Conservation (phyloP, 106 monocot genomes). For the Dioscorea alata region DNA sequence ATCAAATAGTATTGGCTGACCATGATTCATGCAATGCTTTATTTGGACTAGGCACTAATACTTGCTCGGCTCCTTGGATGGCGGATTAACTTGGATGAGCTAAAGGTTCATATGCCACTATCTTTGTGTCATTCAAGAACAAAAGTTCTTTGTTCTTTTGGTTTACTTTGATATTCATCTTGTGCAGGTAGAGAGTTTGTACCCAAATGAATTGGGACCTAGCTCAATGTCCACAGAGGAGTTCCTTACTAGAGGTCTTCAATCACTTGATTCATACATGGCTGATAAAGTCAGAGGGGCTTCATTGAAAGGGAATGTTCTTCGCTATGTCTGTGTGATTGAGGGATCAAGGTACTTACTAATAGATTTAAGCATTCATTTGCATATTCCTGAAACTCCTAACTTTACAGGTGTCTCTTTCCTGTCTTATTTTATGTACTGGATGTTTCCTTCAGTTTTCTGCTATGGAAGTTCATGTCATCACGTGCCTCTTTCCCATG, state of each 20-base stretch:
- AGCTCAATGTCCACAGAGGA: conserved; percentile 62
- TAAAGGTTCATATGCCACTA: conserved; percentile 37
- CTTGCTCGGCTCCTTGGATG: conserved; percentile 80
- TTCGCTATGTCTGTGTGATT: conserved; percentile 88
- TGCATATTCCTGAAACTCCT: too few species aligned
- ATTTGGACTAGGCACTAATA: conserved; percentile 67
- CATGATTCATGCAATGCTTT: not conserved
- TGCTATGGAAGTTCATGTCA: too few species aligned
- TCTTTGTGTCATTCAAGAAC: conserved; percentile 1
- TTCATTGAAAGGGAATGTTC: conserved; percentile 64
- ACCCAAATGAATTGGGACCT: conserved; percentile 72
- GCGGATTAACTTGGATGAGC: conserved; percentile 66
- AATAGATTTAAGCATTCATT: not conserved
- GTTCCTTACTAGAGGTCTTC: conserved; percentile 60
- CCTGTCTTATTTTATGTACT: too few species aligned
- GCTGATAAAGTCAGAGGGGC: conserved; percentile 55
- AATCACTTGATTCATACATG: conserved; percentile 57
- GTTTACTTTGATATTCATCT: not conserved
- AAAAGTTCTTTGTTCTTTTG: conserved; percentile 9
- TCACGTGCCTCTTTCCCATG: too few species aligned
- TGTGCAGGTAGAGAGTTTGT: conserved; percentile 89
- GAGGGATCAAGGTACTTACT: conserved; percentile 57
- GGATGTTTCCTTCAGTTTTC: too few species aligned
- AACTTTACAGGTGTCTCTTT: too few species aligned
- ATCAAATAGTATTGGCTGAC: too few species aligned